Evolutionary conservation across 768 basidiomycete species (phyloP), one percentile per base, ranked within the genome.

Genomic region (Lactarius vividus): DNA sequence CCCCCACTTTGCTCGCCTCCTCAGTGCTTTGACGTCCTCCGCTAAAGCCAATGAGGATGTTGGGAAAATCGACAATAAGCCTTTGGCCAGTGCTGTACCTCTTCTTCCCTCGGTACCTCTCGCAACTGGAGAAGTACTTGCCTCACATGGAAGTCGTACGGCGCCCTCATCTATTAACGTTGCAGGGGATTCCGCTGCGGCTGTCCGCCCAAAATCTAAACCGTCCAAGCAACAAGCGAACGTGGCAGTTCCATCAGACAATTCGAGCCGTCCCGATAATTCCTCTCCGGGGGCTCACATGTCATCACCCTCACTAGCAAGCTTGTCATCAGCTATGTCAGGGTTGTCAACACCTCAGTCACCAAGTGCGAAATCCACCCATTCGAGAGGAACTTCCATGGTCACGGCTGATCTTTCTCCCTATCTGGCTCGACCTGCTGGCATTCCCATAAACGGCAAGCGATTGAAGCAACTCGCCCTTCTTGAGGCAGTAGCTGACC

Each of bases 381-480:
- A 75, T 39, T 75, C 79, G 28, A 78, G 79, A 52, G 79, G 77
- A 46, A 74, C 74, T 54, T 82, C 86, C 42, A 81, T 81, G 31
- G 62, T 71, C 42, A 82, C 83, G 26, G 83, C 87, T 16, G 88
- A 89, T 71, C 84, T 89, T 62, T 88, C 88, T 8, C 88, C 89
- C 0, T 90, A 91, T 73, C 76, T 90, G 59, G 78, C 84, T 11
- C 82, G 83, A 61, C 77, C 84, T 8, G 74, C 77, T 29, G 86
- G 84, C 67, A 76, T 85, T 11, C 82, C 85, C 9, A 77, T 82
- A 4, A 85, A 86, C 37, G 82, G 85, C 16, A 88, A 86, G 73
- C 84, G 82, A 63, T 74, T 90, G 74, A 85, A 85, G 74, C 91
- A 87, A 69, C 79, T 88, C 29, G 89, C 89, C 2, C 78, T 92